Percentiles rank a stretch among this genome's conserved stretches.
Conservation (phyloP, 768 basidiomycete species). For the Tephrocybe sp. region DNA sequence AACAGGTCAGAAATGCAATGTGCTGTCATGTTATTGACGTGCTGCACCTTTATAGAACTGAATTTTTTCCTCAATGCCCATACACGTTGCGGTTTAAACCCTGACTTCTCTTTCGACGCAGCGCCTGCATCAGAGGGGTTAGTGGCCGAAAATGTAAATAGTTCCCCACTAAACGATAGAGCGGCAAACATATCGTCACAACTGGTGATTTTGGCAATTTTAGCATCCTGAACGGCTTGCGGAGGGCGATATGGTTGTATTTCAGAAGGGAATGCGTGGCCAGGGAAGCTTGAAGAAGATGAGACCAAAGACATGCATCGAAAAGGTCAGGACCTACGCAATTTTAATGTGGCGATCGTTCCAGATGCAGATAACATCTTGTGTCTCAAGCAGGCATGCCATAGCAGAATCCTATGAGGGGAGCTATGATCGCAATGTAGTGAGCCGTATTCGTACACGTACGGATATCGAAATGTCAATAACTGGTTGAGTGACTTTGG, state of each 20-base stretch:
- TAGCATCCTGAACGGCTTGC: constrained; percentile 64
- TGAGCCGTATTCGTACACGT: constrained; percentile 21
- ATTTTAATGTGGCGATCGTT: constrained; percentile 76
- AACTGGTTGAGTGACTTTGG: constrained; percentile 70
- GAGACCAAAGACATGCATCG: not conserved
- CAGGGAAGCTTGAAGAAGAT: constrained; percentile 56
- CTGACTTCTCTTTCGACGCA: constrained; percentile 27
- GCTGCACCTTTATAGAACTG: constrained; percentile 67
- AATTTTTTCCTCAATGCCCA: constrained; percentile 90
- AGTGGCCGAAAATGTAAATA: constrained; percentile 73
- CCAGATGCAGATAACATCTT: constrained; percentile 83
- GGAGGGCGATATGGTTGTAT: constrained; percentile 82
- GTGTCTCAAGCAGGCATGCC: constrained; percentile 72
- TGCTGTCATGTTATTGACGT: constrained; percentile 18
- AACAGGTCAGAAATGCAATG: constrained; percentile 1
- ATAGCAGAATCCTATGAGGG: constrained; percentile 69
- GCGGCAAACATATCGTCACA: constrained; percentile 83
- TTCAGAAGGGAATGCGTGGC: constrained; percentile 71
- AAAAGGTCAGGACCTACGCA: constrained; percentile 38
- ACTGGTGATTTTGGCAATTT: constrained; percentile 75
- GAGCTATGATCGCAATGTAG: not conserved
- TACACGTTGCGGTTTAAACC: constrained; percentile 80
- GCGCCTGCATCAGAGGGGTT: constrained; percentile 29
- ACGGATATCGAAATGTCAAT: constrained; percentile 74
- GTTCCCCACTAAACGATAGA: constrained; percentile 82